phyloP scores from a whole-genome alignment of 2,329 filamentous ascomycete species.

The Nemania sp. region DNA sequence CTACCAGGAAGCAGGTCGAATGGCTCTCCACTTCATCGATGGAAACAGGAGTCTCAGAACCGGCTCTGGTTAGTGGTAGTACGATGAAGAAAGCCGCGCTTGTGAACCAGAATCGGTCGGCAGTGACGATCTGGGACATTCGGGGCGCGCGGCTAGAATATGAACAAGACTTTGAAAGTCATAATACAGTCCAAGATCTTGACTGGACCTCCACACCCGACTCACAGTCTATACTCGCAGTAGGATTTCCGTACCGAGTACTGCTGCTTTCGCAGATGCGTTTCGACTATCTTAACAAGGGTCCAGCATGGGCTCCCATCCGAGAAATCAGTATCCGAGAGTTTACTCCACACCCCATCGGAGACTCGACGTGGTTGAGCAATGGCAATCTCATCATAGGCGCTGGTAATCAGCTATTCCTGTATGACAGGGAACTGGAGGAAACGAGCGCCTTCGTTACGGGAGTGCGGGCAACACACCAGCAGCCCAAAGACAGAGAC shows the following conservation, averaged over 20 bases:
- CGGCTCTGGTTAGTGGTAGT: conserved; percentile 81
- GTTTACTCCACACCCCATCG: conserved; percentile 85
- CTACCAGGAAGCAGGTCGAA: conserved; percentile 63
- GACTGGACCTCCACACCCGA: conserved; percentile 95
- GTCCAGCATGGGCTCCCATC: conserved; percentile 87
- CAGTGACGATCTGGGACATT: conserved; percentile 90
- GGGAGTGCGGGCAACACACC: conserved; percentile 52
- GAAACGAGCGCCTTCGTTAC: conserved; percentile 63
- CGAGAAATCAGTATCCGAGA: conserved; percentile 81
- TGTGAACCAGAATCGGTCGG: conserved; percentile 73
- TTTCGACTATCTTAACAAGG: conserved; percentile 87
- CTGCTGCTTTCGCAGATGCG: conserved; percentile 83
- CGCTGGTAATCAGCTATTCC: conserved; percentile 87
- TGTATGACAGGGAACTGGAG: conserved; percentile 78
- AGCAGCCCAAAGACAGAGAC: conserved; percentile 61
- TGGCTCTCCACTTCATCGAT: conserved; percentile 84
- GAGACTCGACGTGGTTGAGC: conserved; percentile 88
- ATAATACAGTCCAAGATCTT: conserved; percentile 80
- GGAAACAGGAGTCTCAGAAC: conserved; percentile 74
- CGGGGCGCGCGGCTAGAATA: conserved; percentile 81
- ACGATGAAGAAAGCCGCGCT: conserved; percentile 86
- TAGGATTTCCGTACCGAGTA: conserved; percentile 89
- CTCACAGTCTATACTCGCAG: conserved; percentile 83
- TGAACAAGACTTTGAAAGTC: conserved; percentile 71
- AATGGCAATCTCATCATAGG: conserved; percentile 86